Conservation (phyloP, 106 monocot genomes). For the Xerophyta viscosa region DNA sequence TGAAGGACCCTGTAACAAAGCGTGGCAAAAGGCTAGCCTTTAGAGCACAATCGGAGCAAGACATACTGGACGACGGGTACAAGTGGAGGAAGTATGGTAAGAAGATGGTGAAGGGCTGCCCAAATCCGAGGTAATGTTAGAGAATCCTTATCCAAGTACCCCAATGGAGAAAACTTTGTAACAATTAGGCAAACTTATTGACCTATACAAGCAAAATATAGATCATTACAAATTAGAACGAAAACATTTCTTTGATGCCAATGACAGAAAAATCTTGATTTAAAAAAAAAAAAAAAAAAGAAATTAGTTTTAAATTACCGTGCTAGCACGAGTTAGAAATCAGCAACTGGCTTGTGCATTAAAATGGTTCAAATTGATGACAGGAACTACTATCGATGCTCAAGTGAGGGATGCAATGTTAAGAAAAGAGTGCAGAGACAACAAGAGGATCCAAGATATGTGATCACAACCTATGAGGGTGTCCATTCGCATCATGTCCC, state of each 20-base stretch:
- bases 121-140: slow-evolving; percentile 42
- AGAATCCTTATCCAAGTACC: no score
- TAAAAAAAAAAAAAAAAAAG: no score
- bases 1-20: neutral
- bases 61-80: slow-evolving; percentile 34
- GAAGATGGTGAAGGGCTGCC: slow-evolving; percentile 32
- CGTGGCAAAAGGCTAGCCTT: neutral
- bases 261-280: neutral
- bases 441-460: slow-evolving; percentile 22
- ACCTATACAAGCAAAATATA: no score
- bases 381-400: slow-evolving; percentile 45
- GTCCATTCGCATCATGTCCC: slow-evolving; percentile 25
- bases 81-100: slow-evolving; percentile 39
- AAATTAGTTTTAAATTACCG: neutral
- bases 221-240: no score
- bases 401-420: slow-evolving; percentile 24
- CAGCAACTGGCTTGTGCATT: no score
- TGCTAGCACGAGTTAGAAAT: neutral
- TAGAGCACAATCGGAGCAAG: slow-evolving; percentile 22
- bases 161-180: no score
- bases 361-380: neutral
- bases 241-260: neutral
- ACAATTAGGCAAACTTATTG: no score
- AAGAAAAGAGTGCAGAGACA: slow-evolving; percentile 44
- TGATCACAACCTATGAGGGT: slow-evolving; percentile 43